Base-by-base conservation (phyloP, 169 alveolate genomes). In the Perkinsus olseni region DNA sequence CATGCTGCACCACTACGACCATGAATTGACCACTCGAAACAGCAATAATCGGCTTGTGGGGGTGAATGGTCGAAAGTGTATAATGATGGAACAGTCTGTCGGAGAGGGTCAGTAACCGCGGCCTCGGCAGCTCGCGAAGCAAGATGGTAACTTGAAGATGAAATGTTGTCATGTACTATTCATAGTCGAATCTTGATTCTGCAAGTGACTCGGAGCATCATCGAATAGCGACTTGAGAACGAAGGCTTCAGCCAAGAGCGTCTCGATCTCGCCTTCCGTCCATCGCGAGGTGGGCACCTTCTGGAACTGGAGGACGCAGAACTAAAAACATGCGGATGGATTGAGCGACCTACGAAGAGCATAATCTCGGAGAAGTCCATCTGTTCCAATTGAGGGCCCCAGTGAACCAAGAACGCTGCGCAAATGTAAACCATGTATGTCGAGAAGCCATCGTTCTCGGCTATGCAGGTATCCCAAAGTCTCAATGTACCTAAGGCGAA, bases 401-500 rank as follows among this genome's bases (percentile, higher is more conserved):
- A 94, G 48, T 94, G 94, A 38, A 94, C 38, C 45, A 94, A 39
- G 74, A 94, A 94, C 6, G 95, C 95, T 39, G 95, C 94, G 38
- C 95, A 94, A 39, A 94, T 94, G 93, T 94, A 94, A 34, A 45
- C 82, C 95, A 82, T 94, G 95, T 51, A 94, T 92, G 48, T 93
- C 28, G 95, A 74, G 21, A 91, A 91, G 24, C 51, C 82, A 39
- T 93, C 95, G n/a, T 74, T 94, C 74, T 94, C 95, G 34, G 95
- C 95, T 62, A 94, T 92, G 50, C 93, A 94, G 24, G 95, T 94
- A n/a, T 94, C 95, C 95, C 95, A 94, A 6, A 94, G 93, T 28
- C 95, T 39, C 45, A 94, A 74, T 74, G 94, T 94, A 92, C 74
- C 95, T 92, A 74, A 91, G 92, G n/a, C 31, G 95, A 34, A 93